A percentile compares a stretch with the other conserved stretches of the same genome.
These are phyloP conservation scores for Agroathelia rolfsii DNA, from an alignment of 1,284 basidiomycete genomes.

Conservation along the genomic window DNA sequence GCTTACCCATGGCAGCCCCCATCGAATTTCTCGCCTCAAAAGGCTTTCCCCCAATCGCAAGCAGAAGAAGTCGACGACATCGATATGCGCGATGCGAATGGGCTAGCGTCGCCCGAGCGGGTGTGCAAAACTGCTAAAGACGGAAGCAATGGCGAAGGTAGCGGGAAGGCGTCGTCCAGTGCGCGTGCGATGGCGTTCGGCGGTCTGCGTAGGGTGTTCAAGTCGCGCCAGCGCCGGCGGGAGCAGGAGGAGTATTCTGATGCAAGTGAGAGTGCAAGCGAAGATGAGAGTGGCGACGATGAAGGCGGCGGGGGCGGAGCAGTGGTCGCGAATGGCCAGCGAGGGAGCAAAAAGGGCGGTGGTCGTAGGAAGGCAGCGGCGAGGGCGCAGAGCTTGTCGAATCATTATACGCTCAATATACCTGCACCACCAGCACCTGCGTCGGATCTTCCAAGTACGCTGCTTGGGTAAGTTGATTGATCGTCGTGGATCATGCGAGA, in stretches of 20 bases:
- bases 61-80: conserved; percentile 49
- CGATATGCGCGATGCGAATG: conserved; percentile 64
- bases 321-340: conserved; percentile 30
- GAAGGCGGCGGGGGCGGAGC: conserved; percentile 27
- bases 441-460: conserved; percentile 60
- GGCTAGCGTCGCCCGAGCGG: too few relatives aligned
- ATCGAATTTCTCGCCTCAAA: conserved; percentile 42
- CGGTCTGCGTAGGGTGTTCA: conserved; percentile 61
- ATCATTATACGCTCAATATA: conserved; percentile 76
- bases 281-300: conserved; percentile 23
- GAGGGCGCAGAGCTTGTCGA: conserved; percentile 49
- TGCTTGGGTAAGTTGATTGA: conserved; percentile 55
- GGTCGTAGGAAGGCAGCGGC: conserved; percentile 24
- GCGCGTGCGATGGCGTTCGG: conserved; percentile 46
- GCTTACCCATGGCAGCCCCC: conserved; percentile 57
- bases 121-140: conserved; percentile 47
- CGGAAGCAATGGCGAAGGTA: conserved; percentile 29
- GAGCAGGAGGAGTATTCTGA: conserved; percentile 22
- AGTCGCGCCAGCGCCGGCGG: conserved; percentile 40
- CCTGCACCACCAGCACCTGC: conserved; percentile 43
- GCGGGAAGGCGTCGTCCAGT: conserved; percentile 31
- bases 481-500: conserved; percentile 4
- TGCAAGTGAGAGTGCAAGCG: conserved; percentile 15
- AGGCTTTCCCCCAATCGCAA: conserved; percentile 41
- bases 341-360: conserved; percentile 26